A percentile compares a stretch with the other conserved stretches of the same genome.
phyloP scores from a whole-genome alignment of 148 eudicot species.

The Persicaria tinctoria region DNA sequence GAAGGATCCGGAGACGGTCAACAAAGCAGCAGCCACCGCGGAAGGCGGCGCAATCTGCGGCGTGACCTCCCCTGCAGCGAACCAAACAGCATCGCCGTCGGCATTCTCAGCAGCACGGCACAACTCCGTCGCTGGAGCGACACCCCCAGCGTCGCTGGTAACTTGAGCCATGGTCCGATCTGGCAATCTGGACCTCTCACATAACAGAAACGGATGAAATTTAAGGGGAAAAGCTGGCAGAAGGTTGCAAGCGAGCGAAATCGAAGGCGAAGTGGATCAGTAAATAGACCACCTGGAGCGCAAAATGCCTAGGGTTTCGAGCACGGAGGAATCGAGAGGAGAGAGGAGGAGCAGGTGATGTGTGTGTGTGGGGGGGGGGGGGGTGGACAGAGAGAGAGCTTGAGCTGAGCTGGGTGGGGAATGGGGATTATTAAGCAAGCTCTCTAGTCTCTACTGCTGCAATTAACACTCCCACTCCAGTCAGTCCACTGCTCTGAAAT shows the following conservation, averaged over 20 bases:
- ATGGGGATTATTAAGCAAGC: slow-evolving; percentile 16
- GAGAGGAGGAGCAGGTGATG: neutral
- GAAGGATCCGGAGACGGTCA: slow-evolving; percentile 53
- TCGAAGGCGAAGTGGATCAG: slow-evolving; percentile 14
- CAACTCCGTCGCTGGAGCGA: neutral
- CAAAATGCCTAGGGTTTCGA: slow-evolving; percentile 6
- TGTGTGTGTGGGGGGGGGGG: neutral
- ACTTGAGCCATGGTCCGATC: slow-evolving; percentile 18
- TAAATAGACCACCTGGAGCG: neutral
- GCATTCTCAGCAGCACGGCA: slow-evolving; percentile 9
- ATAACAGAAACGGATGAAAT: slow-evolving; percentile 2
- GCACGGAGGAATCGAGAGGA: neutral
- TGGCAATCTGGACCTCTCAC: slow-evolving; percentile 7
- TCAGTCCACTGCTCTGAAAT: neutral
- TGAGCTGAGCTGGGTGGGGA: neutral
- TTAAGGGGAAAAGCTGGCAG: neutral
- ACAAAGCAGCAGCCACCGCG: slow-evolving; percentile 14
- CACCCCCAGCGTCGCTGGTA: slow-evolving; percentile 11
- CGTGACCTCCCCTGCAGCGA: slow-evolving; percentile 3
- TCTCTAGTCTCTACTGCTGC: slow-evolving; percentile 1
- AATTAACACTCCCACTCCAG: neutral
- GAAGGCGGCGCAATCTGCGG: slow-evolving; percentile 6
- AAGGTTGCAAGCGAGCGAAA: neutral
- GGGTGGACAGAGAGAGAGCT: neutral
- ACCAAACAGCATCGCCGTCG: slow-evolving; percentile 4